Percentiles rank a stretch among this genome's conserved stretches.
phyloP scores from a whole-genome alignment of 768 basidiomycete genomes.

The Trametes cinnabarina region DNA sequence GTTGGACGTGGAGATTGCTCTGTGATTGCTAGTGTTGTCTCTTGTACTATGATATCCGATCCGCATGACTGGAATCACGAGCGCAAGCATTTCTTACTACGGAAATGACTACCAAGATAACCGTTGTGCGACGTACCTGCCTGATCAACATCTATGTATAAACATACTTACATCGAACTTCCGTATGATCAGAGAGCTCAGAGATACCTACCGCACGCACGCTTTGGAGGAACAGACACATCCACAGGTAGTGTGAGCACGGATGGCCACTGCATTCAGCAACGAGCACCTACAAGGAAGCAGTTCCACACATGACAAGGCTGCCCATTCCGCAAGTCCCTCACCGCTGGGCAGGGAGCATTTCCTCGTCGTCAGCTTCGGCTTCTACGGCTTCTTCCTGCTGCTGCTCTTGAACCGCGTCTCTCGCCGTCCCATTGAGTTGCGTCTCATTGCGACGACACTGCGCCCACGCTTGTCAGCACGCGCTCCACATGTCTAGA shows the following conservation, averaged over 20 bases:
- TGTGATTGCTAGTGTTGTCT: constrained; percentile 37
- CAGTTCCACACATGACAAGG: background rate
- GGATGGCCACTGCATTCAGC: constrained; percentile 14
- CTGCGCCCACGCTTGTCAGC: background rate
- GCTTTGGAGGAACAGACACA: background rate
- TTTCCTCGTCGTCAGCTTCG: constrained; percentile 17
- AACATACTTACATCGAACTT: no score
- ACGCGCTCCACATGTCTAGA: background rate
- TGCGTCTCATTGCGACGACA: constrained; percentile 14
- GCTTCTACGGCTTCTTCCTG: constrained; percentile 6
- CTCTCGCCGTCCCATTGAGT: constrained; percentile 19
- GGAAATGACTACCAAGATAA: background rate
- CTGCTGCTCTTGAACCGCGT: constrained; percentile 29
- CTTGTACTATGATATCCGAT: background rate
- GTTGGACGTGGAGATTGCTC: constrained; percentile 81
- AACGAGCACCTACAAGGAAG: constrained; percentile 17
- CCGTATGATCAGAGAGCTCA: background rate
- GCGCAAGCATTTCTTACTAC: background rate
- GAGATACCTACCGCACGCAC: background rate
- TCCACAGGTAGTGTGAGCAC: constrained; percentile 19
- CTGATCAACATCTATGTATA: no score
- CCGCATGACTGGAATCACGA: background rate
- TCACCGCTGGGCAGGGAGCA: constrained; percentile 23
- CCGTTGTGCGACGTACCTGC: background rate
- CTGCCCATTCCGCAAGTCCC: background rate